phyloP scores from a whole-genome alignment of 2,329 filamentous ascomycete species.

The Colletotrichum sp. region DNA sequence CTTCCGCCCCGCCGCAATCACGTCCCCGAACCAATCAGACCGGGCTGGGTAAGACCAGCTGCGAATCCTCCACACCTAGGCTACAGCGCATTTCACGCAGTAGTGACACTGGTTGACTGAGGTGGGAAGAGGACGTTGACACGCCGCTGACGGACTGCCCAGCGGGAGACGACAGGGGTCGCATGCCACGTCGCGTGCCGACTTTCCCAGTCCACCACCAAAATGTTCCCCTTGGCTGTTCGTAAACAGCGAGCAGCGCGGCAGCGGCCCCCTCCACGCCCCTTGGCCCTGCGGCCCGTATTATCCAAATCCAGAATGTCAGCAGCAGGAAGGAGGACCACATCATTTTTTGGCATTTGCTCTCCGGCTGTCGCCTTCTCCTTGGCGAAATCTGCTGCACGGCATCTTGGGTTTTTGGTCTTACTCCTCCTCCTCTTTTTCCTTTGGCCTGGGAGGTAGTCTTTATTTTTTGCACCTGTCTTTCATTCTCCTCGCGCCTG shows the following conservation, averaged over 20 bases:
- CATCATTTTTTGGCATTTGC: background rate
- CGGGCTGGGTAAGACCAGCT: background rate
- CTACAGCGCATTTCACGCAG: background rate
- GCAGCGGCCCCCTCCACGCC: background rate
- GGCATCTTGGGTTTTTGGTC: background rate
- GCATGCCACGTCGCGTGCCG: slow-evolving; percentile 20
- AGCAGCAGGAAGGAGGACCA: background rate
- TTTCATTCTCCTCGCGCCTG: background rate
- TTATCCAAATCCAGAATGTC: background rate
- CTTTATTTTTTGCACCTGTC: background rate
- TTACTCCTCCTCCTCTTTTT: background rate
- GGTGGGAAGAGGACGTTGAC: background rate
- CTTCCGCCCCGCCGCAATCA: background rate
- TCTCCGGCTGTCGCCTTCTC: background rate
- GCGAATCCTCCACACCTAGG: background rate
- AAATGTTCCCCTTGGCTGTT: background rate
- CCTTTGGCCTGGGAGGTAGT: background rate
- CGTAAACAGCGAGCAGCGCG: background rate
- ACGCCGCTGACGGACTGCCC: slow-evolving; percentile 10
- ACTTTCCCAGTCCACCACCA: slow-evolving; percentile 8
- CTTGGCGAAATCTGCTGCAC: background rate
- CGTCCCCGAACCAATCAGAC: background rate
- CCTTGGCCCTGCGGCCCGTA: background rate
- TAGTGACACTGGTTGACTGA: background rate
- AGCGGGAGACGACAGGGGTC: slow-evolving; percentile 8